These are phyloP conservation scores for Trametes polyzona DNA, from an alignment of 1,284 basidiomycete genomes.

Conservation along the genomic window DNA sequence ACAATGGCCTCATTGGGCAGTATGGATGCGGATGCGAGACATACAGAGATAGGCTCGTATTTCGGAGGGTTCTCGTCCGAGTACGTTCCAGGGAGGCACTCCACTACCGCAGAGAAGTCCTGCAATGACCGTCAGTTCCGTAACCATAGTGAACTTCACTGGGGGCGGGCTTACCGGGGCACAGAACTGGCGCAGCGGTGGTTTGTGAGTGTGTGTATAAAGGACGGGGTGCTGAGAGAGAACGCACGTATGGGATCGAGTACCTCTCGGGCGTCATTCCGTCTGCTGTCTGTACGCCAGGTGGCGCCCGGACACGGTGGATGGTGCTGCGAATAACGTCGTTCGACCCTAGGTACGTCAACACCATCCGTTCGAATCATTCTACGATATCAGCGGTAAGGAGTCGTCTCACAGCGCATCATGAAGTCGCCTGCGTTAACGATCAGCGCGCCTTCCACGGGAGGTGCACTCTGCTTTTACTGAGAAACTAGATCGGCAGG, in stretches of 20 bases:
- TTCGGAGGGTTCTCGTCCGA: slow-evolving; percentile 44
- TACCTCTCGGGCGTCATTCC: slow-evolving; percentile 52
- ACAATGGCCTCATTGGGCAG: too few relatives aligned
- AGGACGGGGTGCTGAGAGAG: neutral
- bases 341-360: slow-evolving; percentile 61
- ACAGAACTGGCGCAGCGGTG: slow-evolving; percentile 41
- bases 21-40: neutral
- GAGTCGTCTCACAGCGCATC: slow-evolving; percentile 47
- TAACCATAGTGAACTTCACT: neutral
- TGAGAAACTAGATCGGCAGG: neutral
- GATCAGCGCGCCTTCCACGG: slow-evolving; percentile 54
- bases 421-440: slow-evolving; percentile 67
- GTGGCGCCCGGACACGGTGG: slow-evolving; percentile 60
- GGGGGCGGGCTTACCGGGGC: slow-evolving; percentile 42
- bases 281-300: slow-evolving; percentile 26
- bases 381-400: neutral
- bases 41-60: slow-evolving; percentile 45
- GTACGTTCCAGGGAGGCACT: slow-evolving; percentile 57
- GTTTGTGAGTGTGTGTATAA: neutral
- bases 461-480: slow-evolving; percentile 44
- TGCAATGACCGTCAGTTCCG: too few relatives aligned
- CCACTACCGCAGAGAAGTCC: slow-evolving; percentile 48
- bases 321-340: slow-evolving; percentile 62
- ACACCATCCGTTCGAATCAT: neutral
- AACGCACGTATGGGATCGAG: slow-evolving; percentile 60